Percentiles rank a stretch among this genome's conserved stretches.
These are phyloP conservation scores for Ammopiptanthus mongolicus DNA, from an alignment of 306 rosid genomes.

Conservation along the genomic window DNA sequence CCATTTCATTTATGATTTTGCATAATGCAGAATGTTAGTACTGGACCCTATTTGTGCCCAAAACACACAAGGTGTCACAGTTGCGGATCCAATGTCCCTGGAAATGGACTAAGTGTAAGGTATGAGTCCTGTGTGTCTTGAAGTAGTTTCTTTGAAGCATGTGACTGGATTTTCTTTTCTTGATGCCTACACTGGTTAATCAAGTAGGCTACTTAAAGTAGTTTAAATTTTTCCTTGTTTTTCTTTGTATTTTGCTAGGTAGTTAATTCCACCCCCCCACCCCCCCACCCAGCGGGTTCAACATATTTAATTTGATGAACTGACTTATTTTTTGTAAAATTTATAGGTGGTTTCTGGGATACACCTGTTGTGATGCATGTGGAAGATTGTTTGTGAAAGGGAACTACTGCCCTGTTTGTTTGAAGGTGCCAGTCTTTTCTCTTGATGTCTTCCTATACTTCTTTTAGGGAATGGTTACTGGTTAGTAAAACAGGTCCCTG, in stretches of 20 bases:
- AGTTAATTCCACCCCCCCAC: neutral
- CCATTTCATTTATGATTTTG: slow-evolving; percentile 26
- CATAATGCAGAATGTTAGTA: slow-evolving; percentile 76
- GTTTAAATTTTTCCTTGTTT: neutral
- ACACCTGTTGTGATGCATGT: slow-evolving; percentile 98
- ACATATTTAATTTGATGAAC: neutral
- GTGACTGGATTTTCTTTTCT: neutral
- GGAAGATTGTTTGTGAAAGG: slow-evolving; percentile 98
- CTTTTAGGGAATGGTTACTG: neutral
- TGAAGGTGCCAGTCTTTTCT: slow-evolving; percentile 59
- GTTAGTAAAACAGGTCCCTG: neutral
- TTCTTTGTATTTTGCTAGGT: neutral
- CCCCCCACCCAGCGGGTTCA: neutral
- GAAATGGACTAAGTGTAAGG: slow-evolving; percentile 98
- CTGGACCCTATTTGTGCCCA: slow-evolving; percentile 94
- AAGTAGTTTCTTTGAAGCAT: neutral
- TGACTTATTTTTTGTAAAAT: slow-evolving; percentile 22
- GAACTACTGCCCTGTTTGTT: slow-evolving; percentile 95
- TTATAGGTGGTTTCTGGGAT: slow-evolving; percentile 94
- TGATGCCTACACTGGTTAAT: neutral
- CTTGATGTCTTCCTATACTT: slow-evolving; percentile 9
- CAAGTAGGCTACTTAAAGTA: neutral
- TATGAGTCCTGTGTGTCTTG: slow-evolving; percentile 20
- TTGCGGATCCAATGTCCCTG: slow-evolving; percentile 93
- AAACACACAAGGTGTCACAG: slow-evolving; percentile 94